A percentile compares a stretch with the other conserved stretches of the same genome.
phyloP scores from a whole-genome alignment of 495 filamentous ascomycete genomes.

The Penicillium steckii region DNA sequence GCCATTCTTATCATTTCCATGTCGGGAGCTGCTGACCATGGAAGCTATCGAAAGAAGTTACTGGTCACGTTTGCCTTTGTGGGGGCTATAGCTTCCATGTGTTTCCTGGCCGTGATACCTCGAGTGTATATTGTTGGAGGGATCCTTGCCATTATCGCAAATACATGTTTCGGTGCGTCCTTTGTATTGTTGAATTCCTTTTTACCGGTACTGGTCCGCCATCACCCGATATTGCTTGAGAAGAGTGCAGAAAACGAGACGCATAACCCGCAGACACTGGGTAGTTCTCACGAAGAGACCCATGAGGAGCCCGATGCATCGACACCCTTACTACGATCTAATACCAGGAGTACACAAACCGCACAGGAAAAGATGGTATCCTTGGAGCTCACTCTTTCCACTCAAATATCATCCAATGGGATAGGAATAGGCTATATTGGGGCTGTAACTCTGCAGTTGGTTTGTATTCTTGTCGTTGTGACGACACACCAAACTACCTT shows the following conservation, averaged over 20 bases:
- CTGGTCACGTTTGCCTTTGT: slow-evolving; percentile 79
- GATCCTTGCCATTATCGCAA: slow-evolving; percentile 81
- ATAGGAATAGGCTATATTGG: slow-evolving; percentile 90
- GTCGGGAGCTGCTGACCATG: slow-evolving; percentile 93
- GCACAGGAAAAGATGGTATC: slow-evolving; percentile 38
- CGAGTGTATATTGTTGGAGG: slow-evolving; percentile 76
- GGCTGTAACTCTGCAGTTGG: slow-evolving; percentile 73
- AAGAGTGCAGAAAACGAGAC: background rate
- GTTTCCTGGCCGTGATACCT: slow-evolving; percentile 76
- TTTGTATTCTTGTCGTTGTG: slow-evolving; percentile 71
- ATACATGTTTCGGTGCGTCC: slow-evolving; percentile 84
- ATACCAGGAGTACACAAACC: slow-evolving; percentile 5
- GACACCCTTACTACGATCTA: slow-evolving; percentile 26
- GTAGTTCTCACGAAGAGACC: background rate
- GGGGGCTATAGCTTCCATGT: slow-evolving; percentile 81
- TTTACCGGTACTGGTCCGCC: slow-evolving; percentile 74
- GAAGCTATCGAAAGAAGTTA: slow-evolving; percentile 85
- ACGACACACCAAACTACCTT: slow-evolving; percentile 70
- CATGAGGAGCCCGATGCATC: slow-evolving; percentile 28
- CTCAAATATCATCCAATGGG: slow-evolving; percentile 81
- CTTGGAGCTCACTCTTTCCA: slow-evolving; percentile 71
- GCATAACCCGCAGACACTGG: background rate
- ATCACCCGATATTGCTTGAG: slow-evolving; percentile 57
- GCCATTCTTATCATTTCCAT: slow-evolving; percentile 90
- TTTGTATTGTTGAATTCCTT: slow-evolving; percentile 86